These are phyloP conservation scores for Clonostachys chloroleuca DNA, from an alignment of 2,329 filamentous ascomycete genomes.

Conservation along the genomic window DNA sequence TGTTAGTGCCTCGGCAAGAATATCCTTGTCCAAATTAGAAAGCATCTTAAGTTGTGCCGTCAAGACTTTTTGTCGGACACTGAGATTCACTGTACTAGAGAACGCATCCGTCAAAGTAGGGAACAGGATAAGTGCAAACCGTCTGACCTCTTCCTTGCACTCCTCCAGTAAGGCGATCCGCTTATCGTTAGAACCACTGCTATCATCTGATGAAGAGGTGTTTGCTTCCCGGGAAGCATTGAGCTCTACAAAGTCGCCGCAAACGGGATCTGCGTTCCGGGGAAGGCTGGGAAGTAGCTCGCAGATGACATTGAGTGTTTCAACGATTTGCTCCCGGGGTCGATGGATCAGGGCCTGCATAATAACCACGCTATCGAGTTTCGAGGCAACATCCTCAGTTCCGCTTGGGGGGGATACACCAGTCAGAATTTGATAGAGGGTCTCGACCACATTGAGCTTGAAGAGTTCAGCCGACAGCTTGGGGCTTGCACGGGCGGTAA, in stretches of 20 bases:
- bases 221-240: not conserved
- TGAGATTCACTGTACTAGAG: conserved; percentile 94
- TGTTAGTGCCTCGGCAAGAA: conserved; percentile 80
- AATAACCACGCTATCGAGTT: conserved; percentile 93
- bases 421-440: conserved; percentile 93
- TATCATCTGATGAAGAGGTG: no score
- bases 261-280: conserved; percentile 39
- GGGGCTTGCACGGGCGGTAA: conserved; percentile 85
- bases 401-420: conserved; percentile 87
- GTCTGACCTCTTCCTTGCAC: conserved; percentile 83
- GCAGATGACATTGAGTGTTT: conserved; percentile 96
- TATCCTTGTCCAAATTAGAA: conserved; percentile 81
- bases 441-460: conserved; percentile 96
- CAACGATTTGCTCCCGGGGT: conserved; percentile 91
- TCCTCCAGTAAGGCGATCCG: conserved; percentile 74
- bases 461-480: conserved; percentile 83
- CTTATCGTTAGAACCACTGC: conserved; percentile 64
- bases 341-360: conserved; percentile 98
- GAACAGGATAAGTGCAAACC: conserved; percentile 89
- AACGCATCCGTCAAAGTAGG: conserved; percentile 95
- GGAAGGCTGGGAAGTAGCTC: conserved; percentile 81
- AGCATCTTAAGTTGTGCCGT: conserved; percentile 98
- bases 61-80: conserved; percentile 90
- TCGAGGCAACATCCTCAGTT: conserved; percentile 72
- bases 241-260: conserved; percentile 38